Evolutionary conservation across 106 monocot species (phyloP).

Genomic region (Chionographis japonica): DNA sequence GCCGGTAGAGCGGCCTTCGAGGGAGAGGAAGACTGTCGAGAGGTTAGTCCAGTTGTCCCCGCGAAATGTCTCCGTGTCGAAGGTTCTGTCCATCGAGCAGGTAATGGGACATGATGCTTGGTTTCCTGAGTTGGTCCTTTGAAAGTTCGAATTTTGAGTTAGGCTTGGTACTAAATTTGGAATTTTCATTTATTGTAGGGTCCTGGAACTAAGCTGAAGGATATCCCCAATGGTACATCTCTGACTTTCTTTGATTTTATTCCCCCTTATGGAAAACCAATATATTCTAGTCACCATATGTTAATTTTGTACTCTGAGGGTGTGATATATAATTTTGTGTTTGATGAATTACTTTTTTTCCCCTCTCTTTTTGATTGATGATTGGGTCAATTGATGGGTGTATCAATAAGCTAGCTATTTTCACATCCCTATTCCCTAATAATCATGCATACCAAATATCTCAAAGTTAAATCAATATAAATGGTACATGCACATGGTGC

Average conservation of each 20-base stretch:
- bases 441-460: too few species aligned
- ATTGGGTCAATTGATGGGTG: too few species aligned
- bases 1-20: slow-evolving; percentile 48
- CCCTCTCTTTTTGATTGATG: too few species aligned
- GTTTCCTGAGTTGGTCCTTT: not conserved
- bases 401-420: too few species aligned
- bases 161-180: not conserved
- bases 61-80: slow-evolving; percentile 22
- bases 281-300: not conserved
- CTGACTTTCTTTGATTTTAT: not conserved
- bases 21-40: slow-evolving; percentile 81
- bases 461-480: too few species aligned
- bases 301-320: too few species aligned
- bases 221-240: slow-evolving; percentile 83
- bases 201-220: slow-evolving; percentile 74
- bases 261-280: too few species aligned
- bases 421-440: too few species aligned
- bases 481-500: too few species aligned
- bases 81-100: slow-evolving; percentile 48
- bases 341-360: too few species aligned
- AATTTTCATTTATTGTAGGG: slow-evolving; percentile 40
- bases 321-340: too few species aligned
- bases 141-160: not conserved
- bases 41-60: slow-evolving; percentile 44
- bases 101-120: slow-evolving; percentile 9